Conservation (phyloP, 495 filamentous ascomycete species). For the Letharia lupina region DNA sequence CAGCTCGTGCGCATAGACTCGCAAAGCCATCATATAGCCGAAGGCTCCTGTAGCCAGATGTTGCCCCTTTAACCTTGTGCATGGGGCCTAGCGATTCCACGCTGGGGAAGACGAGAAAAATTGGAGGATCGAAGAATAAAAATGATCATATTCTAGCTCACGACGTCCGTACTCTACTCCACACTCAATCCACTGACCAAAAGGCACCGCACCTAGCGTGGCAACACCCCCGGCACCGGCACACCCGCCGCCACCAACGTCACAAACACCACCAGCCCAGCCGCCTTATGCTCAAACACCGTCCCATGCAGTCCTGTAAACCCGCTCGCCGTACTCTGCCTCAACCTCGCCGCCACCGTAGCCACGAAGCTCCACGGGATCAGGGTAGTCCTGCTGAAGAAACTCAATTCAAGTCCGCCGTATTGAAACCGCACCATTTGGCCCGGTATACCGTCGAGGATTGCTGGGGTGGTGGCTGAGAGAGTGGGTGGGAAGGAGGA, state of each 20-base stretch:
- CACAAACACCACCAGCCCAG: neutral
- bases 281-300: neutral
- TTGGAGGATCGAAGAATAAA: too few relatives aligned
- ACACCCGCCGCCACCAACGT: neutral
- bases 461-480: neutral
- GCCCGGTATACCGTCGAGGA: neutral
- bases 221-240: neutral
- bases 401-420: neutral
- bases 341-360: neutral
- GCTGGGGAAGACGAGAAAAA: too few relatives aligned
- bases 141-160: too few relatives aligned
- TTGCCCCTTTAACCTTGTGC: too few relatives aligned
- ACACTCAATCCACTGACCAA: too few relatives aligned
- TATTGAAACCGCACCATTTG: neutral
- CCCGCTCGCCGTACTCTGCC: neutral
- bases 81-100: too few relatives aligned
- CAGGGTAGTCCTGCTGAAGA: neutral
- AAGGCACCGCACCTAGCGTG: too few relatives aligned
- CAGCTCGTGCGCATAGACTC: too few relatives aligned
- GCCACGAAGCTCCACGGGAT: neutral
- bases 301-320: neutral
- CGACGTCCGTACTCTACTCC: too few relatives aligned
- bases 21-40: too few relatives aligned
- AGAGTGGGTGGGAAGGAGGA: neutral
- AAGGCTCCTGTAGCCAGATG: too few relatives aligned